Base-by-base conservation (phyloP, 192 early-diverging fungal species). In the Geosiphon pyriformis region DNA sequence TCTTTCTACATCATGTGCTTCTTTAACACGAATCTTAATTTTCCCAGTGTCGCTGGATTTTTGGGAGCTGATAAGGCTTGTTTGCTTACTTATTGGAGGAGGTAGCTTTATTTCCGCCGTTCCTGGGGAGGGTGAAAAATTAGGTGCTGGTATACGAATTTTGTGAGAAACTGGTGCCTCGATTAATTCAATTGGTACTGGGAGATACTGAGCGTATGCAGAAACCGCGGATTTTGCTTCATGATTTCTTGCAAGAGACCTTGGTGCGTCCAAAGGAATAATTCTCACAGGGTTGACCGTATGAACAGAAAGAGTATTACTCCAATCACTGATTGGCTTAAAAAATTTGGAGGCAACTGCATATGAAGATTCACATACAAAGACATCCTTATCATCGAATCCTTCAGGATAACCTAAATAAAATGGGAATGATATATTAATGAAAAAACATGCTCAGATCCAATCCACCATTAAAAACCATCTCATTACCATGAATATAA, bases 331-430 rank as follows among this genome's bases (percentile, higher is more conserved):
- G 37, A 42, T 42, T 42, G 37, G 37, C 6, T 6, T 42, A 15
- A 42, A 42, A 42, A 42, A 42, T 15, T 42, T 42, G 6, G 37
- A 42, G 6, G 37, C 37, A 42, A 42, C 73, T 4, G 73, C 70
- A 51, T 75, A 75, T 47, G 69, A 61, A 22, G 67, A 71, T 42
- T 75, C 73, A 27, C 69, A 68, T 4, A 75, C 73, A 50, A 64
- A 75, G 0, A 75, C 73, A 33, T 75, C 73, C 27, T 70, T 75
- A 18, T 65, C 65, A 23, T 71, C 73, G 54, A 75, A 75, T 22
- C 62, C 60, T 48, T 42, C 37, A 42, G 37, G 37, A 15, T 42
- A 15, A 42, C 7, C 37, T 42, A 42, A 42, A 42, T 42, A 42
- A 10, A 15, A 42, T 42, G 6, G 37, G 15, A 42, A 10, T 10